phyloP scores from a whole-genome alignment of 768 basidiomycete genomes.

The Mycena polygramma region DNA sequence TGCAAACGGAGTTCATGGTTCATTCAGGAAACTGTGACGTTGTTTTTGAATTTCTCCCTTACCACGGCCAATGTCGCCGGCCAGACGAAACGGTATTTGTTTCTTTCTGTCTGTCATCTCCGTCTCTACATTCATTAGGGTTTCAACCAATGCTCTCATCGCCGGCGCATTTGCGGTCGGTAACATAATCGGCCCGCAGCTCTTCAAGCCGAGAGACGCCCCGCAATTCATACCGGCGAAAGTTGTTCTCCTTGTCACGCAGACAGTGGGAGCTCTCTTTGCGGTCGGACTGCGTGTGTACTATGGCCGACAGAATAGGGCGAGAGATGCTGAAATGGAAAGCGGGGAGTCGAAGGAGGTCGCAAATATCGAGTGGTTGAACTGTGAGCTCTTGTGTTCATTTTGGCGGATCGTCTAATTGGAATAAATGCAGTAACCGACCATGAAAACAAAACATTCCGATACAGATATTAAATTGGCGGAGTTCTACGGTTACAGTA shows the following conservation, averaged over 20 bases:
- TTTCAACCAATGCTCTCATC: slow-evolving; percentile 35
- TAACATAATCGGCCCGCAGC: slow-evolving; percentile 36
- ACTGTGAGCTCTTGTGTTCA: slow-evolving; percentile 15
- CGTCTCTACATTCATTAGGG: slow-evolving; percentile 6
- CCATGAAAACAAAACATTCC: slow-evolving; percentile 28
- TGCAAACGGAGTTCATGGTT: too few relatives aligned
- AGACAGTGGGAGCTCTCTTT: slow-evolving; percentile 17
- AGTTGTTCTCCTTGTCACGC: slow-evolving; percentile 29
- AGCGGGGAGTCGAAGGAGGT: slow-evolving; percentile 12
- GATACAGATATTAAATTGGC: slow-evolving; percentile 28
- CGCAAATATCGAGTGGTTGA: slow-evolving; percentile 30
- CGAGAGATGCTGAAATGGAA: slow-evolving; percentile 14
- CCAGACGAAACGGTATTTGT: slow-evolving; percentile 34
- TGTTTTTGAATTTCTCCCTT: slow-evolving; percentile 34
- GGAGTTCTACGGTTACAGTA: too few relatives aligned
- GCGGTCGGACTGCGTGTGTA: slow-evolving; percentile 27
- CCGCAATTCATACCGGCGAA: slow-evolving; percentile 37
- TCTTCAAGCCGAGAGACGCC: slow-evolving; percentile 35
- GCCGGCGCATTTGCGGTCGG: slow-evolving; percentile 34
- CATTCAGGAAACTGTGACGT: slow-evolving; percentile 29
- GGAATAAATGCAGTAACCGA: slow-evolving; percentile 20
- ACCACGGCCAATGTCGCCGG: slow-evolving; percentile 35
- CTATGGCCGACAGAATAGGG: slow-evolving; percentile 30
- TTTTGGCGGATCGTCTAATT: not conserved
- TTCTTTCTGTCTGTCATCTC: too few relatives aligned